Conservation (phyloP, 805 yeast species). For the Ogataea parapolymorpha region DNA sequence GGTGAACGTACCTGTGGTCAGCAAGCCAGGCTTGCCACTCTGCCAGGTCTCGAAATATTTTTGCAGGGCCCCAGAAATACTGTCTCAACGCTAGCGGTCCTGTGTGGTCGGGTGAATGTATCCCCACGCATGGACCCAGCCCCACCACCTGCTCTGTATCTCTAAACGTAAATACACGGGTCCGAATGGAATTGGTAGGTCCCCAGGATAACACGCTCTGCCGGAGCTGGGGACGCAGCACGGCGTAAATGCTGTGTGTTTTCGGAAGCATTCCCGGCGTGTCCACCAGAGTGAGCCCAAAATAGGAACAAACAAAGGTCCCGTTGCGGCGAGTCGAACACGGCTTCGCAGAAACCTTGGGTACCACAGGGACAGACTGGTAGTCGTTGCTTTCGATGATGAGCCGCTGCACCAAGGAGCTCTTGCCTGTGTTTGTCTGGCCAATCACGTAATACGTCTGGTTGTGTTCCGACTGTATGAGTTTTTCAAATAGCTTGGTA, state of each 20-base stretch:
- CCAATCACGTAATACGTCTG: slow-evolving; percentile 25
- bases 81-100: not conserved
- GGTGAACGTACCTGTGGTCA: not conserved
- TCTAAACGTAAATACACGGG: not conserved
- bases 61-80: not conserved
- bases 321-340: slow-evolving; percentile 16
- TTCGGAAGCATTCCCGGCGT: slow-evolving; percentile 29
- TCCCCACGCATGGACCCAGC: not conserved
- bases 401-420: slow-evolving; percentile 18
- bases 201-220: not conserved
- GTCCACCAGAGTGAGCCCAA: slow-evolving; percentile 23
- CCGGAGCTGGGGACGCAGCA: slow-evolving; percentile 4
- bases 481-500: slow-evolving; percentile 3
- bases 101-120: not conserved
- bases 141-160: not conserved
- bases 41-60: not conserved
- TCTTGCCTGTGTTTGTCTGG: slow-evolving; percentile 30
- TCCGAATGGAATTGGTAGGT: not conserved
- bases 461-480: not conserved
- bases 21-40: not conserved
- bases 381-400: slow-evolving; percentile 4
- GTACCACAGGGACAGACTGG: slow-evolving; percentile 7
- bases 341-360: slow-evolving; percentile 15
- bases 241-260: slow-evolving; percentile 21
- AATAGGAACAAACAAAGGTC: slow-evolving; percentile 12